Evolutionary conservation across 345 rosid species (phyloP).

Genomic region (Melaleuca quinquenervia): DNA sequence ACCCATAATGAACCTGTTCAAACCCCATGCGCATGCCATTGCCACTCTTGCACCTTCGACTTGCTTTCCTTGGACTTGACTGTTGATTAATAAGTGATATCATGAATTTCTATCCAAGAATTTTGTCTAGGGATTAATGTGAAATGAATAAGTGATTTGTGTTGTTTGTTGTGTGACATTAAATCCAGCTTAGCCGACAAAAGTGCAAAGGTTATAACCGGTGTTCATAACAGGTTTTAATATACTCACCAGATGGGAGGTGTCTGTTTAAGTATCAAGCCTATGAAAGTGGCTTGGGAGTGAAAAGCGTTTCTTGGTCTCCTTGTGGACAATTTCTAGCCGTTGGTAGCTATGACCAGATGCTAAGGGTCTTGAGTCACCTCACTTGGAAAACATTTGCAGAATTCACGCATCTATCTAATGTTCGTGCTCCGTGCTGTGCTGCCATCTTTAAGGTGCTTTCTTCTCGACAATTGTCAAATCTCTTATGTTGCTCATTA

Average conservation of each 20-base stretch:
- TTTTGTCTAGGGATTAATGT: neutral
- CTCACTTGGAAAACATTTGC: slow-evolving; percentile 95
- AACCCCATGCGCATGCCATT: neutral
- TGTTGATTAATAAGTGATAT: neutral
- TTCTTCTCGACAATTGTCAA: neutral
- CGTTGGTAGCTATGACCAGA: slow-evolving; percentile 93
- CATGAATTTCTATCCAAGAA: neutral
- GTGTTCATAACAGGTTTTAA: slow-evolving; percentile 53
- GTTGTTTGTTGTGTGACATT: neutral
- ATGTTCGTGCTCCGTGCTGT: slow-evolving; percentile 74
- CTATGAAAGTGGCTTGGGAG: slow-evolving; percentile 95
- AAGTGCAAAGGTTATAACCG: neutral
- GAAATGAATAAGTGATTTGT: neutral
- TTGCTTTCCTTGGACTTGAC: neutral
- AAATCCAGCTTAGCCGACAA: neutral
- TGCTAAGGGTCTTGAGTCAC: slow-evolving; percentile 79
- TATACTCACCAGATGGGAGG: slow-evolving; percentile 94
- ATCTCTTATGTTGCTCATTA: neutral
- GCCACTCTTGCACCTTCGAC: neutral
- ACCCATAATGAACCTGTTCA: neutral
- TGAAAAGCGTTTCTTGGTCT: slow-evolving; percentile 88
- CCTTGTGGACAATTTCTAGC: slow-evolving; percentile 98
- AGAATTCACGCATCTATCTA: slow-evolving; percentile 84
- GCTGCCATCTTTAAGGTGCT: slow-evolving; percentile 85
- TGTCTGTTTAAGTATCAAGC: slow-evolving; percentile 91